These are phyloP conservation scores for Azolla pinnata DNA, from an alignment of 75 land plant genomes.

Conservation along the genomic window DNA sequence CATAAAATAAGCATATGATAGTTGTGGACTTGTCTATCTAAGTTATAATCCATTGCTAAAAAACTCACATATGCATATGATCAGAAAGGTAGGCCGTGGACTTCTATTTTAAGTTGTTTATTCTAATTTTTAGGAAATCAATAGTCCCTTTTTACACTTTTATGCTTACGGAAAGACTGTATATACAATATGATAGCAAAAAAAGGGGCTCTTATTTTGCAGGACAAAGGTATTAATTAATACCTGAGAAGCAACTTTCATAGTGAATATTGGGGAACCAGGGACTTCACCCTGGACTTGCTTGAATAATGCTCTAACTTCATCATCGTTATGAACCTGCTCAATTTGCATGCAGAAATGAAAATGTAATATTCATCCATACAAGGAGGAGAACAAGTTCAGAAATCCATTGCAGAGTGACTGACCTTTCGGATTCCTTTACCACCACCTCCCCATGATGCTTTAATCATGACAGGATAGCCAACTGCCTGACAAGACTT, in stretches of 20 bases:
- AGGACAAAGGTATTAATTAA: slow-evolving; percentile 2
- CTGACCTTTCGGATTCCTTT: slow-evolving; percentile 95
- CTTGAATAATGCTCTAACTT: slow-evolving; percentile 88
- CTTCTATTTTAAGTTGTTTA: no score
- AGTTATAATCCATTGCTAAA: no score
- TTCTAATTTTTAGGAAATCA: no score
- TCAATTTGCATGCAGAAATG: background rate
- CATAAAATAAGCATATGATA: no score
- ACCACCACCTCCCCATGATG: slow-evolving; percentile 99
- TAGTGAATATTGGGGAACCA: slow-evolving; percentile 95
- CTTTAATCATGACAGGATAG: slow-evolving; percentile 98
- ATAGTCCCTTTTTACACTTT: no score
- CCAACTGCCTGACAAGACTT: slow-evolving; percentile 82
- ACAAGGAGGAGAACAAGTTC: background rate
- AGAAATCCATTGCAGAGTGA: background rate
- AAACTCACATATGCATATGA: no score
- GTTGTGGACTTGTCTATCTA: no score
- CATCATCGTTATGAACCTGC: slow-evolving; percentile 98
- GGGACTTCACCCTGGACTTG: slow-evolving; percentile 99
- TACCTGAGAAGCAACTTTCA: slow-evolving; percentile 99
- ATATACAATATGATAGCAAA: no score
- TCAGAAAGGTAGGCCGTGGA: no score
- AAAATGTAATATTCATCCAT: background rate
- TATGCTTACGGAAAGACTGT: no score
- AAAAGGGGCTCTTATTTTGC: no score